Base-by-base conservation (phyloP, 257 asterid species). In the Galeopsis tetrahit region DNA sequence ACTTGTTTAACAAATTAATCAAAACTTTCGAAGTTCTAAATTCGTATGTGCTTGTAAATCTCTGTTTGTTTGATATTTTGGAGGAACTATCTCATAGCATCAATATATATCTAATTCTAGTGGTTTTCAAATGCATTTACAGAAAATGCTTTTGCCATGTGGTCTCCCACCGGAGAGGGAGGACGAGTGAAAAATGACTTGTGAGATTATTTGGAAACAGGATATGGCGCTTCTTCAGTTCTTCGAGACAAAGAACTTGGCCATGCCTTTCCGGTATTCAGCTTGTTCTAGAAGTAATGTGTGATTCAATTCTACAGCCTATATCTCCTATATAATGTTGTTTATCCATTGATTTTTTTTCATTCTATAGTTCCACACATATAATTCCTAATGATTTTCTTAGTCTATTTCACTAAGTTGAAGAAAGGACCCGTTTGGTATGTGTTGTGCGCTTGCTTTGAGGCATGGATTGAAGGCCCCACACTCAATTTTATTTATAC, bases 81-180 rank as follows among this genome's bases (percentile, higher is more conserved):
- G 66, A 48, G 39, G 40, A 58, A 67, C 40, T 53, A 39, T 13
- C 49, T 49, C 35, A 5, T 51, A 32, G 11, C 33, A 6, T 28
- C 4, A 6, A 36, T 28, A 57, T 28, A 57, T 58, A 48, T 31
- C 70, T 72, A 40, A 72, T 69, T 57, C 31, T 63, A 33, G 14
- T 33, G 33, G 48, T 57, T 15, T 57, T 68, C 4, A 7, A 8
- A 55, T 63, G 63, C 9, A 3, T 55, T 4, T 83, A 88, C 94
- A 93, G 97, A 93, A 93, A 93, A 93, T 93, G 96, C 88, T 93
- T 62, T 77, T 88, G 84, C 98, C 97, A 5, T 90, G 97, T 75
- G 97, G 98, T 14, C 86, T 87, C 69, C 96, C 97, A 68, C 98
- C 98, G 0, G 97, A 93, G 85, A 90, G 96, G 84, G 98, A 90